A percentile compares a stretch with the other conserved stretches of the same genome.
These are phyloP conservation scores for Scedosporium dehoogii DNA, from an alignment of 2,329 filamentous ascomycete genomes.

Conservation along the genomic window DNA sequence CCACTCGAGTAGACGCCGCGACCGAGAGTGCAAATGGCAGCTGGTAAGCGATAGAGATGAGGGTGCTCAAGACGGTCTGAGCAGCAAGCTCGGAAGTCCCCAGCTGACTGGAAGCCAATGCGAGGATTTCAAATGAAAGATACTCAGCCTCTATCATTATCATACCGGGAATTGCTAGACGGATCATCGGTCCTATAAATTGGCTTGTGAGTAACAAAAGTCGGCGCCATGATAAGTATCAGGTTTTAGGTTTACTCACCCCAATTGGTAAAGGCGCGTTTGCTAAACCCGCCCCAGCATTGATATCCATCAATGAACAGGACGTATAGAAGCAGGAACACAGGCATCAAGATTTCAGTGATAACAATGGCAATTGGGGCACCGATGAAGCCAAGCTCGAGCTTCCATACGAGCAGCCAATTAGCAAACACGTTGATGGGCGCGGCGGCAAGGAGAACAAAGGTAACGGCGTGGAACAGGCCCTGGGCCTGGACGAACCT, in stretches of 20 bases:
- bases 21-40: constrained; percentile 88
- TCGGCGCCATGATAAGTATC: neutral
- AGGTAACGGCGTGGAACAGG: constrained; percentile 67
- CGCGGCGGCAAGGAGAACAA: constrained; percentile 65
- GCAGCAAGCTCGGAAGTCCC: constrained; percentile 74
- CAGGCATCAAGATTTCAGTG: constrained; percentile 66
- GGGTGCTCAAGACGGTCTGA: constrained; percentile 72
- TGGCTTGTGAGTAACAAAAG: neutral
- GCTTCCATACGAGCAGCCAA: constrained; percentile 68
- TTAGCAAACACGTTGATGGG: constrained; percentile 70
- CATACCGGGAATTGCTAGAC: constrained; percentile 77
- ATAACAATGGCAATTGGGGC: constrained; percentile 74
- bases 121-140: constrained; percentile 85
- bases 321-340: constrained; percentile 71
- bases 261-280: constrained; percentile 64
- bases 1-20: constrained; percentile 77
- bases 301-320: constrained; percentile 62
- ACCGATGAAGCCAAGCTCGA: constrained; percentile 62
- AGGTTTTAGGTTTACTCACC: constrained; percentile 24
- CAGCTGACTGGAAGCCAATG: constrained; percentile 70
- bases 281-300: constrained; percentile 77
- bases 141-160: constrained; percentile 93
- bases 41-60: constrained; percentile 76
- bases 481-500: constrained; percentile 77
- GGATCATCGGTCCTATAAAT: constrained; percentile 56